Conservation (phyloP, 2,329 filamentous ascomycete genomes). For the Penicillium decumbens region DNA sequence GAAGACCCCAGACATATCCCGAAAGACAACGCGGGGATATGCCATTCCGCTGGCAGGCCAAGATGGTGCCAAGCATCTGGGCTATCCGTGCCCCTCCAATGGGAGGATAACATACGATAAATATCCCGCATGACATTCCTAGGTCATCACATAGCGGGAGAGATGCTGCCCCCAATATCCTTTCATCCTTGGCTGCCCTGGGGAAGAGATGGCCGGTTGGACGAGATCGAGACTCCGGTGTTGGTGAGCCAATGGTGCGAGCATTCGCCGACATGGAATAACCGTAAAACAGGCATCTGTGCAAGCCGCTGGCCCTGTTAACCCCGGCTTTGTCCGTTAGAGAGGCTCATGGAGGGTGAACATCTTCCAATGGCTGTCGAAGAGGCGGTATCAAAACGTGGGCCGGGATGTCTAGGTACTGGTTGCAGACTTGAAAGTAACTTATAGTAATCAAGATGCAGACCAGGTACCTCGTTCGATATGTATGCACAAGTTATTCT, state of each 20-base stretch:
- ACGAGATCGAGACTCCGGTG: conserved; percentile 9
- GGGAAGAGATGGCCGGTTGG: conserved; percentile 1
- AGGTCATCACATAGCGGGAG: conserved; percentile 13
- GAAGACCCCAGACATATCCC: conserved; percentile 12
- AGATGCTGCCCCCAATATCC: conserved; percentile 7
- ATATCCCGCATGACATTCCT: conserved; percentile 6
- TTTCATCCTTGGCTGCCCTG: conserved; percentile 12
- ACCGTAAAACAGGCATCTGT: neutral
- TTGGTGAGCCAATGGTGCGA: conserved; percentile 6
- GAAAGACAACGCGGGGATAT: conserved; percentile 10
- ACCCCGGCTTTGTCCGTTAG: neutral
- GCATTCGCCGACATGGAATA: neutral
- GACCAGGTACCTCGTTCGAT: neutral
- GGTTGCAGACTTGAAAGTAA: neutral
- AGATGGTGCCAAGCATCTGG: conserved; percentile 23
- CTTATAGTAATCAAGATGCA: neutral
- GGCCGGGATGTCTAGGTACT: too few species aligned
- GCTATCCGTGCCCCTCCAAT: conserved; percentile 16
- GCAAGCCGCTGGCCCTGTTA: neutral
- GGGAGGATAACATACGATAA: conserved; percentile 4
- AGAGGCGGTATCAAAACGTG: neutral
- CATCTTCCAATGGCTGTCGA: neutral
- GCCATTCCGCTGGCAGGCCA: conserved; percentile 18
- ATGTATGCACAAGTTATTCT: neutral
- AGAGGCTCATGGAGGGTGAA: neutral